Conservation (phyloP, 2,329 filamentous ascomycete species). For the Colletotrichum plurivorum region DNA sequence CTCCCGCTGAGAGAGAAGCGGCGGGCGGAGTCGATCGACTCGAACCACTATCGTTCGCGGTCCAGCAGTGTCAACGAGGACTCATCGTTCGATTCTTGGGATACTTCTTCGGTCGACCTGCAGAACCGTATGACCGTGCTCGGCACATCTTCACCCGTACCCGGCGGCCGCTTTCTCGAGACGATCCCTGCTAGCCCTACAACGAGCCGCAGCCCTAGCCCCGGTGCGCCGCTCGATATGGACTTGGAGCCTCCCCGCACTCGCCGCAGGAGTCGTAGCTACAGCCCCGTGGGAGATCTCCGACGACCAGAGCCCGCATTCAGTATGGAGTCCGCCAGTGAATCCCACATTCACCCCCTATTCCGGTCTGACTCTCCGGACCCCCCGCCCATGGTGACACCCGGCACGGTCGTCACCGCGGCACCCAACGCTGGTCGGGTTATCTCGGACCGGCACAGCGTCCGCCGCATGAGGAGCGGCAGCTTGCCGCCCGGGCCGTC, state of each 20-base stretch:
- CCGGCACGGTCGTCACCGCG: constrained; percentile 79
- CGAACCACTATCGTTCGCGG: constrained; percentile 51
- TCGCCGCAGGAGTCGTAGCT: constrained; percentile 64
- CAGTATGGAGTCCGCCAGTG: constrained; percentile 59
- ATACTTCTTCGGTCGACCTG: constrained; percentile 77
- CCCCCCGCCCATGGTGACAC: constrained; percentile 75
- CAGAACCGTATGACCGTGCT: constrained; percentile 72
- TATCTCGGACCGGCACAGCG: constrained; percentile 67
- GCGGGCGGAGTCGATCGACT: constrained; percentile 65
- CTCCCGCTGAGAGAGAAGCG: constrained; percentile 60
- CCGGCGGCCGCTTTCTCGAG: constrained; percentile 71
- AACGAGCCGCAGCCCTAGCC: constrained; percentile 75
- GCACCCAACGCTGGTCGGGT: constrained; percentile 78
- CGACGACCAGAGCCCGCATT: constrained; percentile 40
- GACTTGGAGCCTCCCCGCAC: constrained; percentile 62
- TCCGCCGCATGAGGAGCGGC: constrained; percentile 69
- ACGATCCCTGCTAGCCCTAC: constrained; percentile 79
- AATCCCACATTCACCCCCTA: constrained; percentile 83
- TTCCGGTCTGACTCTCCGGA: constrained; percentile 81
- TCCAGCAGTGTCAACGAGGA: constrained; percentile 57
- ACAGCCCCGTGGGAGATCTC: constrained; percentile 66
- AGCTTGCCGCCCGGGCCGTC: constrained; percentile 64
- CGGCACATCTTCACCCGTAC: constrained; percentile 61
- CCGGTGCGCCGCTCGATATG: constrained; percentile 69
- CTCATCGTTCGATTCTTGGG: constrained; percentile 83